phyloP scores from a whole-genome alignment of 2,329 filamentous ascomycete species.

The Paecilomyces variotii region DNA sequence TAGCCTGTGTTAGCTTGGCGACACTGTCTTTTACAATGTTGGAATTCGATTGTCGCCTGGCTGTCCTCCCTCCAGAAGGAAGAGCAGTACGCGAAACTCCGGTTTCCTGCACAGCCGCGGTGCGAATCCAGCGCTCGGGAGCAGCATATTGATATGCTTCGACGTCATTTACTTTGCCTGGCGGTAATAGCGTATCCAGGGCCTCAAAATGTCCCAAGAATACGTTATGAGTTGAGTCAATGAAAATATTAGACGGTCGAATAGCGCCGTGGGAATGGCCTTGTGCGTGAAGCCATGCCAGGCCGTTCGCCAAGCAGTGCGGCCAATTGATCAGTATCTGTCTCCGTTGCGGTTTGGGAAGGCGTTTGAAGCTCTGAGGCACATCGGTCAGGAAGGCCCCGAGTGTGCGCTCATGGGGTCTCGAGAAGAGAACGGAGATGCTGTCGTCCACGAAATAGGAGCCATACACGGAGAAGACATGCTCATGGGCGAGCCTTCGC shows the following conservation, averaged over 20 bases:
- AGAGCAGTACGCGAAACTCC: constrained; percentile 21
- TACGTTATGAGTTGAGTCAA: constrained; percentile 49
- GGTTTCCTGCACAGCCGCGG: constrained; percentile 27
- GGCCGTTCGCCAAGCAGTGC: constrained; percentile 45
- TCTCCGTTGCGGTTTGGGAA: constrained; percentile 35
- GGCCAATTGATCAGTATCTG: constrained; percentile 38
- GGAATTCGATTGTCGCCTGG: constrained; percentile 9
- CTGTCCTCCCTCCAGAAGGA: constrained; percentile 36
- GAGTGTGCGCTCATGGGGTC: constrained; percentile 33
- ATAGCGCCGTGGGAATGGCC: constrained; percentile 50
- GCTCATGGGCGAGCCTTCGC: constrained; percentile 33
- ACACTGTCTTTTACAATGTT: constrained; percentile 14
- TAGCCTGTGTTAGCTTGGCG: constrained; percentile 15
- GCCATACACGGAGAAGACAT: constrained; percentile 36
- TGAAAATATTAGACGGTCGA: constrained; percentile 51
- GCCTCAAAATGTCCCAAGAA: constrained; percentile 52
- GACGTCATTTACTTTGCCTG: constrained; percentile 45
- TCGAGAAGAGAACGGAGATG: constrained; percentile 37
- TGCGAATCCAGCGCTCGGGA: constrained; percentile 45
- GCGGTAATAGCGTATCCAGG: constrained; percentile 46
- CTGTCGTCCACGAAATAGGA: constrained; percentile 37
- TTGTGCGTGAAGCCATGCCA: constrained; percentile 50
- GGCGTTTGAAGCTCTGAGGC: constrained; percentile 32
- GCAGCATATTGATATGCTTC: constrained; percentile 54
- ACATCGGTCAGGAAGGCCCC: constrained; percentile 36